Evolutionary conservation across 73 alveolate genomes (phyloP), one percentile per base, ranked within the genome.

Genomic region (Blepharisma stoltei): DNA sequence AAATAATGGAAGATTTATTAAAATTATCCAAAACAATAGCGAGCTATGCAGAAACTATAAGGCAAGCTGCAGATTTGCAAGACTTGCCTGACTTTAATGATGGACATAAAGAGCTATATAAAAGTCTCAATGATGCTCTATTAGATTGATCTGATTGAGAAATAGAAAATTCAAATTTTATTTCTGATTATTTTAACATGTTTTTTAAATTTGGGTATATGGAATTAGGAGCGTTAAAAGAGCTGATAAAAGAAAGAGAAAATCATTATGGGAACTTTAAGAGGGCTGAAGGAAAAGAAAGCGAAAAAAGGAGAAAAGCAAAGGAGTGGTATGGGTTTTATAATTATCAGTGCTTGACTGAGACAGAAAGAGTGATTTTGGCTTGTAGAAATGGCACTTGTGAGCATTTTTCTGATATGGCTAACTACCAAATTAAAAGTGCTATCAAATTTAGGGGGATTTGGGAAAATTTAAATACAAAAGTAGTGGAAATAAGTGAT

Each of bases 181-280:
- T 60, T 25, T 8, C 14, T 5, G n/a, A 14, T n/a, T n/a, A 14
- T 60, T 20, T 60, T n/a, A 60, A 38, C 2, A 25, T 60, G 11
- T 38, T 38, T 20, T 60, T 60, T 60, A 14, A n/a, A 8, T 60
- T 14, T 60, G 11, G 48, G 14, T 9, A 25, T n/a, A 60, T 14
- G 45, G 73, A 60, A 25, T 14, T 60, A 38, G 38, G 14, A 60
- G 73, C 23, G 0, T 60, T 60, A 38, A 60, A 60, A 60, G 73
- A 60, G 23, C 11, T 60, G 73, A 2, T 60, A 38, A 60, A 60
- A 25, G 73, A 60, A 25, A 60, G 46, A 47, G 45, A 60, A 20
- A 25, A 25, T 20, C 18, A 14, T n/a, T 60, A 1, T 60, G 37
- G 46, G 46, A 60, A 60, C 46, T 60, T 14, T 25, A 14, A 38